These are phyloP conservation scores for Neostapfia colusana DNA, from an alignment of 176 grass and related monocot genomes.

Conservation along the genomic window DNA sequence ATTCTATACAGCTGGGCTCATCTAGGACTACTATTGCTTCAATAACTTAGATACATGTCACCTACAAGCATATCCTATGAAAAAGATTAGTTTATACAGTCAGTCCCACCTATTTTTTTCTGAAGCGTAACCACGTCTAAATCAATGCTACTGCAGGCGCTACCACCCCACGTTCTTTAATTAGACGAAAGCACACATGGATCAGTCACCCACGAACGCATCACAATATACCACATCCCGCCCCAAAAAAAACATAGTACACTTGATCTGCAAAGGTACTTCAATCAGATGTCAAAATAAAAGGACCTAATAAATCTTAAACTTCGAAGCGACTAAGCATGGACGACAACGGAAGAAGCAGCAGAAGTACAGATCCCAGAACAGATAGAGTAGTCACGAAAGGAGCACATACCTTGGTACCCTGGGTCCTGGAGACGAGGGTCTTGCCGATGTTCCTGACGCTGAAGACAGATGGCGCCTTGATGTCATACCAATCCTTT, in stretches of 20 bases:
- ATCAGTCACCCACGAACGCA: neutral
- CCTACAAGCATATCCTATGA: neutral
- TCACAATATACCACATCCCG: neutral
- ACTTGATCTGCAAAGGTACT: neutral
- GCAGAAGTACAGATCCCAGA: neutral
- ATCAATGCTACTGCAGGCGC: neutral
- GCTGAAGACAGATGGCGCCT: constrained; percentile 56
- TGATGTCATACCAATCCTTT: too few species aligned
- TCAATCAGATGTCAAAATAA: neutral
- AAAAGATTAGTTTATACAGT: neutral
- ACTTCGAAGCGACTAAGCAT: too few species aligned
- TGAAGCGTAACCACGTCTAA: neutral
- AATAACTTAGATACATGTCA: neutral
- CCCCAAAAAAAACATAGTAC: neutral
- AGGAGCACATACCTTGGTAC: too few species aligned
- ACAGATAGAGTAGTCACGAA: too few species aligned
- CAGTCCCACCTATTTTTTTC: neutral
- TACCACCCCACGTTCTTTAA: neutral
- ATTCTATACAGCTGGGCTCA: neutral
- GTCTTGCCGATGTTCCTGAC: constrained; percentile 57
- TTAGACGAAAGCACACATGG: too few species aligned
- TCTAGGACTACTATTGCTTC: neutral
- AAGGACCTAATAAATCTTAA: too few species aligned
- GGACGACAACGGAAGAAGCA: too few species aligned
- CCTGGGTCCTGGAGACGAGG: too few species aligned